Percentiles rank a stretch among this genome's conserved stretches.
Evolutionary conservation across 805 yeast species (phyloP).

Genomic region (Lachancea quebecensis): DNA sequence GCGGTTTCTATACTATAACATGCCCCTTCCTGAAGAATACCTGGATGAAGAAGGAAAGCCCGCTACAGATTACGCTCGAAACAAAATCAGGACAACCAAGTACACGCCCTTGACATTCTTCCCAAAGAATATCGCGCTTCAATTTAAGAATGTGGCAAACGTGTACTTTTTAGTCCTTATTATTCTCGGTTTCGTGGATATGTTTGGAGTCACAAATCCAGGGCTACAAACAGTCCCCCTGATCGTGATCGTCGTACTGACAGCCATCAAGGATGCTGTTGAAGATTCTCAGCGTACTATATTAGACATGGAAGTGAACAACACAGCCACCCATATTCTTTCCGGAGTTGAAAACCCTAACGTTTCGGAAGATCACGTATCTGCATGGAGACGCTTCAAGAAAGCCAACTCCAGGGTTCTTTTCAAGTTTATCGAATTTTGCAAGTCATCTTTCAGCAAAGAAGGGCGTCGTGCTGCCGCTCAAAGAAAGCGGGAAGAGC

Average conservation of each 20-base stretch:
- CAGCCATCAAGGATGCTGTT: constrained; percentile 73
- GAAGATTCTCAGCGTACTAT: constrained; percentile 74
- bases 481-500: constrained; percentile 26
- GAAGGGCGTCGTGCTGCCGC: constrained; percentile 34
- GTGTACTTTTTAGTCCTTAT: constrained; percentile 74
- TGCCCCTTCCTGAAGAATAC: constrained; percentile 51
- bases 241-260: constrained; percentile 66
- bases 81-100: constrained; percentile 91
- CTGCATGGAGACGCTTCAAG: constrained; percentile 64
- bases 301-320: constrained; percentile 68
- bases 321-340: constrained; percentile 62
- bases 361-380: constrained; percentile 54
- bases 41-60: constrained; percentile 59
- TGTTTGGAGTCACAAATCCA: constrained; percentile 78
- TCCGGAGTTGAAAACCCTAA: constrained; percentile 51
- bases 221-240: constrained; percentile 70
- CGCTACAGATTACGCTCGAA: constrained; percentile 59
- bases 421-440: constrained; percentile 20
- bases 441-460: constrained; percentile 28
- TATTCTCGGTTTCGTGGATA: constrained; percentile 68
- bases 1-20: constrained; percentile 53
- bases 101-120: constrained; percentile 85
- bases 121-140: constrained; percentile 75
- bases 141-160: constrained; percentile 87
- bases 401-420: constrained; percentile 39